A percentile compares a stretch with the other conserved stretches of the same genome.
phyloP scores from a whole-genome alignment of 768 basidiomycete genomes.

The Agrocybe pediades region DNA sequence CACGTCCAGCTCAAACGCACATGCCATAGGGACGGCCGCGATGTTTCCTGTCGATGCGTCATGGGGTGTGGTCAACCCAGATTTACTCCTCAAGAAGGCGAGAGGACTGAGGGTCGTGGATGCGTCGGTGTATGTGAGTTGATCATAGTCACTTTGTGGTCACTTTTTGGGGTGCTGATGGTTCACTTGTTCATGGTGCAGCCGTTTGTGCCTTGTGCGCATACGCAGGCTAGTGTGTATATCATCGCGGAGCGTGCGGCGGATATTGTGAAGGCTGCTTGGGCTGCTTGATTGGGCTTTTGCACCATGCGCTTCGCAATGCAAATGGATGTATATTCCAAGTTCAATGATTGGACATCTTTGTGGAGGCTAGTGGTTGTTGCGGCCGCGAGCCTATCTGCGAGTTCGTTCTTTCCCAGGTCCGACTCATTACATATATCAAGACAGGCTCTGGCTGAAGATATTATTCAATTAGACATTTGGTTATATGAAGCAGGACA shows the following conservation, averaged over 20 bases:
- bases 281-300: not conserved
- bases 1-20: slow-evolving; percentile 19
- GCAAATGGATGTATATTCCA: not conserved
- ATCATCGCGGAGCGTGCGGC: slow-evolving; percentile 15
- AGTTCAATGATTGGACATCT: not conserved
- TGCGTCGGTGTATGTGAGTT: slow-evolving; percentile 31
- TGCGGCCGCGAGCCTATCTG: too few relatives aligned
- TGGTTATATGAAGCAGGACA: too few relatives aligned
- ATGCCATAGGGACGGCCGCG: slow-evolving; percentile 30
- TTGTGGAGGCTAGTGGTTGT: too few relatives aligned
- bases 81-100: slow-evolving; percentile 33
- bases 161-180: not conserved
- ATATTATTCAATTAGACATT: too few relatives aligned
- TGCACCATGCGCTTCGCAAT: too few relatives aligned
- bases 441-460: too few relatives aligned
- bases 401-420: too few relatives aligned
- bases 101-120: slow-evolving; percentile 23
- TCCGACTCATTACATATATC: too few relatives aligned
- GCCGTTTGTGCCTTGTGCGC: slow-evolving; percentile 8
- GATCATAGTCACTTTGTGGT: too few relatives aligned
- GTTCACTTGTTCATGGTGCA: not conserved
- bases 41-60: slow-evolving; percentile 28
- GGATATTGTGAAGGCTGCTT: slow-evolving; percentile 12
- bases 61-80: slow-evolving; percentile 35
- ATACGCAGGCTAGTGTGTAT: slow-evolving; percentile 20